Base-by-base conservation (phyloP, 1,139 yeast species). In the Zygoascus sp. region DNA sequence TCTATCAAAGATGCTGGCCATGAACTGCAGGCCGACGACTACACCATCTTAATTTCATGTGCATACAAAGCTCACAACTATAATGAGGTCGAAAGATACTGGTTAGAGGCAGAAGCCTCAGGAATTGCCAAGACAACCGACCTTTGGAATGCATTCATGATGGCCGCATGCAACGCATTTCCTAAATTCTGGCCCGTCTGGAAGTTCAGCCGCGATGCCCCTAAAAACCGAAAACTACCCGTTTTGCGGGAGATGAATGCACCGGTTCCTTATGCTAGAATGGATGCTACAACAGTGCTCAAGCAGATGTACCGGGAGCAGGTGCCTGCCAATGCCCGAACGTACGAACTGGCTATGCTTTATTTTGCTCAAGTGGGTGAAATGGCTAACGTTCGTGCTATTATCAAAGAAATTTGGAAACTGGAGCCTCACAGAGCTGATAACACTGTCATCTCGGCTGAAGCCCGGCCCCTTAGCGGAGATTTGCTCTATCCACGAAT, bases 141-240 rank as follows among this genome's bases (percentile, higher is more conserved):
- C 21, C 56, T 64, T 37, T 66, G 68, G 69, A 66, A 66, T 52
- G 59, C 58, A 19, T 66, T 66, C 49, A 61, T 66, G 41, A 46
- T 47, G 47, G 68, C 66, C 1, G 53, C 61, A 1, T 62, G 67
- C 42, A 64, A 61, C 41, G 61, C 66, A 6, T 55, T 61, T 39
- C 61, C 66, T n/a, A 49, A 47, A 34, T 56, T 56, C 38, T 64
- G 69, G 68, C 43, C 16, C 8, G 32, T 35, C 11, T 40, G 44
- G 44, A 40, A 40, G 16, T 35, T 34, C 40, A 39, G 17, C 17
- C 19, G 22, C 19, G 43, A 44, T 45, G 37, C 30, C 41, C 52
- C 19, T 22, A 28, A 21, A 27, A 45, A 9, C 42, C 40, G 19
- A n/a, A 35, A 35, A 7, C 8, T 42, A 5, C 45, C 45, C 2